phyloP scores from a whole-genome alignment of 2,329 filamentous ascomycete genomes.

The Seiridium unicorne region DNA sequence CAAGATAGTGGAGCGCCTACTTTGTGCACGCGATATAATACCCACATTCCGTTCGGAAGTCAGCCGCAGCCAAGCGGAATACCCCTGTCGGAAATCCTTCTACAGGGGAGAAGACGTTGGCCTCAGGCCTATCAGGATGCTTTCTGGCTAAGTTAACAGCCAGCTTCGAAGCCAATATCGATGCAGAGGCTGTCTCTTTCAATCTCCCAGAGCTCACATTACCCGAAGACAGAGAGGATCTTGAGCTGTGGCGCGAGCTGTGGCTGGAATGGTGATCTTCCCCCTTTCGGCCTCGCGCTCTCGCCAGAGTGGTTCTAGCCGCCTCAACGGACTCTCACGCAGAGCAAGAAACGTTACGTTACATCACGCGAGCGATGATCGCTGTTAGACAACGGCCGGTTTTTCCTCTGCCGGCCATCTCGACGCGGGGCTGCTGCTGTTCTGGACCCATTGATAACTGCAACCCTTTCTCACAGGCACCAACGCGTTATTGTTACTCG shows the following conservation, averaged over 20 bases:
- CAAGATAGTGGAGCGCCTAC: background rate
- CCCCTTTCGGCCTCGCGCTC: background rate
- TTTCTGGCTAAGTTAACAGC: no score
- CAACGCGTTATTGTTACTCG: background rate
- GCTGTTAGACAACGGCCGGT: background rate
- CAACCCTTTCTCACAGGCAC: background rate
- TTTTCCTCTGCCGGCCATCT: background rate
- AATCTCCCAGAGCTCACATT: no score
- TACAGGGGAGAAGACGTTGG: no score
- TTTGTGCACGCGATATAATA: background rate
- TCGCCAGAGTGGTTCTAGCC: background rate
- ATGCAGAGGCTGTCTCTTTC: no score
- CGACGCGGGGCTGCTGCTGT: background rate
- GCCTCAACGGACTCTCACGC: background rate
- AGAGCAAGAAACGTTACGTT: background rate
- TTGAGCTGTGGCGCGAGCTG: background rate
- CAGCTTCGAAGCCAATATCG: no score
- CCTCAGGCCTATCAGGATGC: no score
- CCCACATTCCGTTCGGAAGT: background rate
- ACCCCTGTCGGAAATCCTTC: no score
- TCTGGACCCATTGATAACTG: background rate
- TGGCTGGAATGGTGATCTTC: background rate
- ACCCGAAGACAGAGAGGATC: background rate
- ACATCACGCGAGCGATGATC: background rate
- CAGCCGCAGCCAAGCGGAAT: no score